These are phyloP conservation scores for Globisporangium okanoganense DNA, from an alignment of 352 stramenopile genomes.

Conservation along the genomic window DNA sequence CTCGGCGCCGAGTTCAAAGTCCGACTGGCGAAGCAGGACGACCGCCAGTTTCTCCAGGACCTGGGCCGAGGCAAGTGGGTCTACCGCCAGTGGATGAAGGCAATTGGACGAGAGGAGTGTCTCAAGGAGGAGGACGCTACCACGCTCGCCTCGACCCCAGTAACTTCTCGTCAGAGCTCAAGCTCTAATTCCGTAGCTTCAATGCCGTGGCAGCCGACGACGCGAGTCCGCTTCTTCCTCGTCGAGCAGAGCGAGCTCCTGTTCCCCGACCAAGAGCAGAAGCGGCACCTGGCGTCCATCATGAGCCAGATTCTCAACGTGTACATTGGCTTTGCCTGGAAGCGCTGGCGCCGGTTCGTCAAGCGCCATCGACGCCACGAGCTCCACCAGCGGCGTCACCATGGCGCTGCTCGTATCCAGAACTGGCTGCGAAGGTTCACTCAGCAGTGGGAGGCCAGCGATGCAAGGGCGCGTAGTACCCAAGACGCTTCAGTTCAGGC, in stretches of 20 bases:
- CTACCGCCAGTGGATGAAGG: slow-evolving; percentile 39
- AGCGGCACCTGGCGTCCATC: slow-evolving; percentile 37
- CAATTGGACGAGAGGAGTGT: slow-evolving; percentile 32
- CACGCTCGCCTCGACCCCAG: slow-evolving; percentile 1
- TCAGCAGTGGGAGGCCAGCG: slow-evolving; percentile 7
- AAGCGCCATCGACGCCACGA: slow-evolving; percentile 33
- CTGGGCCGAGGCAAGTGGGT: slow-evolving; percentile 37
- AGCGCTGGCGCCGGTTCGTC: slow-evolving; percentile 42
- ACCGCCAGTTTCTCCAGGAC: slow-evolving; percentile 32
- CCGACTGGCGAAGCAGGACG: slow-evolving; percentile 33
- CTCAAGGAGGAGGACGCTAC: slow-evolving; percentile 48
- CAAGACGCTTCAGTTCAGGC: slow-evolving; percentile 29
- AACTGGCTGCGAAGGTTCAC: slow-evolving; percentile 34
- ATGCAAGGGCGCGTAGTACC: slow-evolving; percentile 4
- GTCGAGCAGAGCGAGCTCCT: slow-evolving; percentile 40
- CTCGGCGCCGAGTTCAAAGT: slow-evolving; percentile 41
- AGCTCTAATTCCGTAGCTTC: neutral
- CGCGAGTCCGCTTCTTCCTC: slow-evolving; percentile 48
- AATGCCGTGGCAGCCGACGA: slow-evolving; percentile 34
- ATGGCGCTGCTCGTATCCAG: slow-evolving; percentile 30
- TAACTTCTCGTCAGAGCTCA: neutral
- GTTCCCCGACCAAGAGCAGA: slow-evolving; percentile 34
- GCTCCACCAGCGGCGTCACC: slow-evolving; percentile 17
- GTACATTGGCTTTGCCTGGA: slow-evolving; percentile 61
- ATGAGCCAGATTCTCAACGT: slow-evolving; percentile 60